A percentile compares a stretch with the other conserved stretches of the same genome.
Conservation (phyloP, 768 basidiomycete species). For the Pleurotus cornucopiae region DNA sequence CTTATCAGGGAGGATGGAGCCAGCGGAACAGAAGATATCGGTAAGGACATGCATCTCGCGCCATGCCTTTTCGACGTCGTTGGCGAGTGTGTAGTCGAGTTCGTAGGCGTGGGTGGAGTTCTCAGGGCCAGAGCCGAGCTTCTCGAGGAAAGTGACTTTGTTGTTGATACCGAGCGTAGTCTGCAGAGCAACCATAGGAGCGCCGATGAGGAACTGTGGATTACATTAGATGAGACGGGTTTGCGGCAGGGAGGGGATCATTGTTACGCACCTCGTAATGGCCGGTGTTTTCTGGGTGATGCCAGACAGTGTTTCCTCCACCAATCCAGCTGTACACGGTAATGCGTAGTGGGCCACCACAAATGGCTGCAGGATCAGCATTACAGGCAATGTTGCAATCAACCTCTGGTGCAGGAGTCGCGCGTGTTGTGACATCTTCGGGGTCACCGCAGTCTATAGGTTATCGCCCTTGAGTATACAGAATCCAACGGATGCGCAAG, state of each 20-base stretch:
- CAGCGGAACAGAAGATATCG: slow-evolving; percentile 77
- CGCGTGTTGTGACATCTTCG: slow-evolving; percentile 41
- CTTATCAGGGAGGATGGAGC: slow-evolving; percentile 71
- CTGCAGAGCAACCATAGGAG: slow-evolving; percentile 59
- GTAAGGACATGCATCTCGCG: slow-evolving; percentile 72
- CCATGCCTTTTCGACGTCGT: slow-evolving; percentile 53
- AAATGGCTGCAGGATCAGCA: slow-evolving; percentile 13
- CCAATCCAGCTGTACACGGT: slow-evolving; percentile 35
- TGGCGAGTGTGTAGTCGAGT: slow-evolving; percentile 56
- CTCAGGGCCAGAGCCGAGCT: slow-evolving; percentile 55
- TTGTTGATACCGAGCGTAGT: slow-evolving; percentile 76
- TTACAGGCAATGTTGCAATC: slow-evolving; percentile 33
- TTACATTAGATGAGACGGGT: no score
- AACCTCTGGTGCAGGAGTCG: slow-evolving; percentile 32
- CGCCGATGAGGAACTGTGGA: slow-evolving; percentile 26
- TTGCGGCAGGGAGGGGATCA: no score
- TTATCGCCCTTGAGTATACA: no score
- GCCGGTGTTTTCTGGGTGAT: slow-evolving; percentile 59
- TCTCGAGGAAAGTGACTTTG: slow-evolving; percentile 79
- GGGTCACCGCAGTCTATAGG: slow-evolving; percentile 42
- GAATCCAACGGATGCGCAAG: background rate
- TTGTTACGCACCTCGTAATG: slow-evolving; percentile 40
- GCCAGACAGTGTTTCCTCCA: slow-evolving; percentile 54
- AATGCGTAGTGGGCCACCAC: slow-evolving; percentile 12
- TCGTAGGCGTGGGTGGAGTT: slow-evolving; percentile 64